These are phyloP conservation scores for Debaryomycetaceae sp. DNA, from an alignment of 1,139 yeast species.

Conservation along the genomic window DNA sequence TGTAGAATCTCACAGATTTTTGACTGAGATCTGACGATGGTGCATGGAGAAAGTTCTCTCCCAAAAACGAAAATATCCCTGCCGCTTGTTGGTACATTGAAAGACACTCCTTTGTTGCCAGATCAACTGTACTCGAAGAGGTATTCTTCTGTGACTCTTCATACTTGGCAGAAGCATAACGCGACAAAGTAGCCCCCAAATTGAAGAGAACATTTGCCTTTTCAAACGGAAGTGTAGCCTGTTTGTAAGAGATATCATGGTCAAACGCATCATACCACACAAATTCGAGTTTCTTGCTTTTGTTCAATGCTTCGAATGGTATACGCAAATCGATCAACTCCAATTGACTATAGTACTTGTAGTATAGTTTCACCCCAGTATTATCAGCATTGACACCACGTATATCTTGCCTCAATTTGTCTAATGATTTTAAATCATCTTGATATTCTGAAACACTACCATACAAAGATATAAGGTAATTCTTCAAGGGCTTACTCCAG, in stretches of 20 bases:
- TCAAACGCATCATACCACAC: slow-evolving; percentile 79
- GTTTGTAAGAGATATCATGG: slow-evolving; percentile 35
- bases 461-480: slow-evolving; percentile 59
- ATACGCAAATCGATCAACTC: slow-evolving; percentile 76
- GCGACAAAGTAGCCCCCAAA: slow-evolving; percentile 35
- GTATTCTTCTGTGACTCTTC: slow-evolving; percentile 44
- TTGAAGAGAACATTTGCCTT: slow-evolving; percentile 84
- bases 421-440: slow-evolving; percentile 53
- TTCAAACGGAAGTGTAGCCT: slow-evolving; percentile 73
- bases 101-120: slow-evolving; percentile 54
- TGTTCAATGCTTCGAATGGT: slow-evolving; percentile 58
- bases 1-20: slow-evolving; percentile 63
- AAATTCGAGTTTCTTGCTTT: slow-evolving; percentile 54
- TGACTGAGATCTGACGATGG: slow-evolving; percentile 79
- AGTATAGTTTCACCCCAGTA: slow-evolving; percentile 51
- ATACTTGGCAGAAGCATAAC: slow-evolving; percentile 52
- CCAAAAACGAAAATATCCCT: slow-evolving; percentile 68
- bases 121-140: slow-evolving; percentile 31
- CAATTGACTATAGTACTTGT: slow-evolving; percentile 75
- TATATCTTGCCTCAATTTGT: slow-evolving; percentile 61
- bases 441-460: slow-evolving; percentile 60
- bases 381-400: slow-evolving; percentile 54
- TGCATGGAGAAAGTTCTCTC: slow-evolving; percentile 85
- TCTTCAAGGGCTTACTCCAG: slow-evolving; percentile 63
- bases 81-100: slow-evolving; percentile 72